A percentile compares a stretch with the other conserved stretches of the same genome.
Evolutionary conservation across 73 alveolate genomes (phyloP).

Genomic region (Paramecium octaurelia): DNA sequence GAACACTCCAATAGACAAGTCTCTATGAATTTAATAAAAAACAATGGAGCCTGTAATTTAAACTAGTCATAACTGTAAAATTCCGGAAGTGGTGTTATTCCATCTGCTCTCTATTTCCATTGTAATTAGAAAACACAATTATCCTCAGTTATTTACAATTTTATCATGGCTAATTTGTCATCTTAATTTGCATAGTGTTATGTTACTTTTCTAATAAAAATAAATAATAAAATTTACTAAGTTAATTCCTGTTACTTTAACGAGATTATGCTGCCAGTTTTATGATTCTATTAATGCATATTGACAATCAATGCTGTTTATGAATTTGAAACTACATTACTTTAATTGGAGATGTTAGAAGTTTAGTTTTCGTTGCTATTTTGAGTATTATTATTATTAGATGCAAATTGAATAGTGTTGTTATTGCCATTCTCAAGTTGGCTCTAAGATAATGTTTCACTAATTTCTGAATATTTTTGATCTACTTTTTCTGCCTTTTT

Average conservation of each 20-base stretch:
- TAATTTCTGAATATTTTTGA: background rate
- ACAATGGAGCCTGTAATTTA: conserved; percentile 1
- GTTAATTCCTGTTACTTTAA: background rate
- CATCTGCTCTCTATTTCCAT: background rate
- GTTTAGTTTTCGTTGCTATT: background rate
- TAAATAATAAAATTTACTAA: background rate
- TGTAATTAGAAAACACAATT: background rate
- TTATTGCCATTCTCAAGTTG: background rate
- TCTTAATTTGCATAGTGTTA: background rate
- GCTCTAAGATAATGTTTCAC: background rate
- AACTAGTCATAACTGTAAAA: background rate
- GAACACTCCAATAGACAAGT: background rate
- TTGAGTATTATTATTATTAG: background rate
- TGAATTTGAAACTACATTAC: background rate
- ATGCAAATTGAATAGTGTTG: background rate
- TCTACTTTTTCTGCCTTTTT: background rate
- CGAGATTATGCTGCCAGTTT: background rate
- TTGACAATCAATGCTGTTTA: background rate
- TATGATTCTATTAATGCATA: background rate
- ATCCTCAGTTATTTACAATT: background rate
- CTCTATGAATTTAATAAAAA: conserved; percentile 5
- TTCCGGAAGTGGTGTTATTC: background rate
- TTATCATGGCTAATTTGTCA: background rate
- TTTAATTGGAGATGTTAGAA: background rate
- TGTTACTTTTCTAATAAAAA: background rate